phyloP scores from a whole-genome alignment of 805 yeast genomes.

The Lipomyces starkeyi region DNA sequence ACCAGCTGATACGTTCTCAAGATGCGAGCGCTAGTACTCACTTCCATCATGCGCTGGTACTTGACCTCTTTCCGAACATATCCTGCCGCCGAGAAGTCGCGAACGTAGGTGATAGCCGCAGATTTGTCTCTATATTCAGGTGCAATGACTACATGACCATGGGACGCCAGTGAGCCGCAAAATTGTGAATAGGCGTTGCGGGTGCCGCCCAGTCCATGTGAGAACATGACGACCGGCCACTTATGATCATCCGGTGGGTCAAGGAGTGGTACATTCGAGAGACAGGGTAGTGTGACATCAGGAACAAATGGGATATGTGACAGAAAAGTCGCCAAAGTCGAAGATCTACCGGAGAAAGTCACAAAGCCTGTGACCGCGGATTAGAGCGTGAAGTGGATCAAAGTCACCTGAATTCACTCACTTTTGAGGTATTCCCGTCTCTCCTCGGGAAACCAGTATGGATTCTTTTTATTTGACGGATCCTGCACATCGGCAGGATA shows the following conservation, averaged over 20 bases:
- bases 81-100: constrained; percentile 69
- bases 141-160: constrained; percentile 37
- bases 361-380: constrained; percentile 13
- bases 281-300: constrained; percentile 19
- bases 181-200: constrained; percentile 39
- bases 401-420: not conserved
- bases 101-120: constrained; percentile 78
- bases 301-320: constrained; percentile 34
- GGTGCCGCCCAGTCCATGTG: constrained; percentile 41
- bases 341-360: constrained; percentile 16
- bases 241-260: constrained; percentile 27
- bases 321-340: constrained; percentile 13
- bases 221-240: constrained; percentile 40
- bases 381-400: not conserved
- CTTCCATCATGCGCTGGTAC: constrained; percentile 31
- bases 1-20: constrained; percentile 37
- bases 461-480: constrained; percentile 13
- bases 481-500: constrained; percentile 32
- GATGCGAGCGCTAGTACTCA: constrained; percentile 34
- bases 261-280: constrained; percentile 26
- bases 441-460: constrained; percentile 37
- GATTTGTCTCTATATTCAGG: constrained; percentile 54
- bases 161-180: constrained; percentile 39
- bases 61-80: constrained; percentile 18
- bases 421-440: constrained; percentile 26